phyloP scores from a whole-genome alignment of 2,329 filamentous ascomycete species.

The Arthrobotrys pseudoclavata region DNA sequence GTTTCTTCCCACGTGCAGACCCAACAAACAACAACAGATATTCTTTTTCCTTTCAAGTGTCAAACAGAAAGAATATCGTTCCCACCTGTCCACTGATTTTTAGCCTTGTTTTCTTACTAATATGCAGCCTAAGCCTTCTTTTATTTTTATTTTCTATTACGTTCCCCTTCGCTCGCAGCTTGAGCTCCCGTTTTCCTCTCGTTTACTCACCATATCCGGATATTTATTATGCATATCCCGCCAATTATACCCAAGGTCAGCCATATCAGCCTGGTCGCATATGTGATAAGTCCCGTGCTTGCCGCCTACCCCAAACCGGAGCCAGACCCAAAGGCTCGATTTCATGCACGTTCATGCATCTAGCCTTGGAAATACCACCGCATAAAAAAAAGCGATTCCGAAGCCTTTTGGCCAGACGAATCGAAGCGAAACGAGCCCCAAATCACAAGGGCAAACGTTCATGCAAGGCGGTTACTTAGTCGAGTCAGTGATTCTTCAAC shows the following conservation, averaged over 20 bases:
- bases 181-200: slow-evolving; percentile 13
- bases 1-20: slow-evolving; percentile 30
- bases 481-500: slow-evolving; percentile 28
- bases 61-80: slow-evolving; percentile 4
- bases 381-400: slow-evolving; percentile 1
- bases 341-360: slow-evolving; percentile 56
- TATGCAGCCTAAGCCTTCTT: slow-evolving; percentile 1
- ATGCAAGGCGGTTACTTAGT: slow-evolving; percentile 34
- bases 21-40: not conserved
- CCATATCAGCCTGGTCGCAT: slow-evolving; percentile 9
- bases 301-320: slow-evolving; percentile 31
- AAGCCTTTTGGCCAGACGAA: not conserved
- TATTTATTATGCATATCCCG: slow-evolving; percentile 46
- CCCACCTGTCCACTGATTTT: not conserved
- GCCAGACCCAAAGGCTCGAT: slow-evolving; percentile 33
- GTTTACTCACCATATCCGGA: slow-evolving; percentile 39
- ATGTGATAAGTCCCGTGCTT: slow-evolving; percentile 46
- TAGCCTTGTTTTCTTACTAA: not conserved
- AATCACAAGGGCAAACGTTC: slow-evolving; percentile 33
- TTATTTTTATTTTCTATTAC: slow-evolving; percentile 7
- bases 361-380: slow-evolving; percentile 22
- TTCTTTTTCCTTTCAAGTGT: slow-evolving; percentile 4
- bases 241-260: slow-evolving; percentile 40
- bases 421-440: slow-evolving; percentile 18
- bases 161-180: not conserved